Conservation (phyloP, 192 early-diverging fungal species). For the Chytriomyces confervae region DNA sequence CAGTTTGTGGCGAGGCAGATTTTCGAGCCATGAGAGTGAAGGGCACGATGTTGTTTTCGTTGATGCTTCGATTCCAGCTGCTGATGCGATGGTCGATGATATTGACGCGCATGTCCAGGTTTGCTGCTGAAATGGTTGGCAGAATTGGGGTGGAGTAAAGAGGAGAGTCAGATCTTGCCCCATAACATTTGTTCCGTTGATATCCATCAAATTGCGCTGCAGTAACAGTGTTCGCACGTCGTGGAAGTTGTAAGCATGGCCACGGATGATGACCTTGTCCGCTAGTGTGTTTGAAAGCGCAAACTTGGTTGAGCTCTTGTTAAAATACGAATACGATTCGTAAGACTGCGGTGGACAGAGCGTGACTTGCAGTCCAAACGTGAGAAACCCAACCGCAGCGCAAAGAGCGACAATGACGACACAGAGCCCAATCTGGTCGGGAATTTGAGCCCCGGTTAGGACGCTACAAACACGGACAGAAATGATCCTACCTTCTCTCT, state of each 20-base stretch:
- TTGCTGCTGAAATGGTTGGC: not conserved
- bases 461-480: slow-evolving; percentile 36
- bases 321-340: slow-evolving; percentile 3
- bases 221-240: slow-evolving; percentile 26
- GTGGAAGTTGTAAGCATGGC: slow-evolving; percentile 42
- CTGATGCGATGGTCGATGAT: not conserved
- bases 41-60: slow-evolving; percentile 7
- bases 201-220: slow-evolving; percentile 12
- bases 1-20: slow-evolving; percentile 29
- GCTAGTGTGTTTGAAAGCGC: not conserved
- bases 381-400: slow-evolving; percentile 50
- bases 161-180: slow-evolving; percentile 42
- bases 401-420: slow-evolving; percentile 83
- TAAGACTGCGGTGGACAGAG: slow-evolving; percentile 7
- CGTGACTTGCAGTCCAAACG: slow-evolving; percentile 47
- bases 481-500: slow-evolving; percentile 53
- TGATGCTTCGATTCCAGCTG: not conserved
- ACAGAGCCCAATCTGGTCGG: slow-evolving; percentile 80
- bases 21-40: not conserved
- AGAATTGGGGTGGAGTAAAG: slow-evolving; percentile 11
- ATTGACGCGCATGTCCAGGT: slow-evolving; percentile 24
- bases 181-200: slow-evolving; percentile 41
- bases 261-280: slow-evolving; percentile 36
- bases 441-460: slow-evolving; percentile 15
- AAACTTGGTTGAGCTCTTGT: not conserved